Evolutionary conservation across 2,329 filamentous ascomycete genomes (phyloP).

Genomic region (Scedosporium minutisporum): DNA sequence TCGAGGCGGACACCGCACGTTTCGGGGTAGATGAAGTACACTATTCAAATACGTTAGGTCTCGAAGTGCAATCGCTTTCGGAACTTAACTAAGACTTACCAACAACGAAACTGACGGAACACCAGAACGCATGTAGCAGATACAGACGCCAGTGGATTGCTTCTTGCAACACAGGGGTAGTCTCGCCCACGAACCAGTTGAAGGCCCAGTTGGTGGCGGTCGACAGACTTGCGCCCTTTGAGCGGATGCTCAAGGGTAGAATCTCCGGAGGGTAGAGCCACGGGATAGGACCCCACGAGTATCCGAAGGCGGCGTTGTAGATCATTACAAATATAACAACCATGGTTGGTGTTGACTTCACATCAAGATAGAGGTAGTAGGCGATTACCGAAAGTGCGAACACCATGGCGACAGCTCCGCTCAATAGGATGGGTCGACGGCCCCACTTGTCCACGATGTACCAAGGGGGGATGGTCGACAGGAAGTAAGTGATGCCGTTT

Average conservation of each 20-base stretch:
- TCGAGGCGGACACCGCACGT: conserved; percentile 91
- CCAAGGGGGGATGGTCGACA: conserved; percentile 92
- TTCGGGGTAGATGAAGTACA: conserved; percentile 96
- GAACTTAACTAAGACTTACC: too few relatives aligned
- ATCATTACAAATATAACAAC: conserved; percentile 96
- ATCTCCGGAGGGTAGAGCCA: conserved; percentile 99
- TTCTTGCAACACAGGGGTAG: conserved; percentile 89
- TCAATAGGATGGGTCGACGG: conserved; percentile 78
- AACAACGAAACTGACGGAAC: conserved; percentile 86
- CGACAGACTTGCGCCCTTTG: conserved; percentile 91
- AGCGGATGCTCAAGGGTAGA: conserved; percentile 87
- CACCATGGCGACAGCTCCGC: conserved; percentile 81
- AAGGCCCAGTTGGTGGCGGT: conserved; percentile 97
- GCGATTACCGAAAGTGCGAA: conserved; percentile 82
- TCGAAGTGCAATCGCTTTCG: too few relatives aligned
- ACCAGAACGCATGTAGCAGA: conserved; percentile 93
- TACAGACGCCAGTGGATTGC: conserved; percentile 91
- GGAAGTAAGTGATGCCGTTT: conserved; percentile 80
- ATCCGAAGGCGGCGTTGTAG: conserved; percentile 95
- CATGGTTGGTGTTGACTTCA: conserved; percentile 65
- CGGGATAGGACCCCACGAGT: conserved; percentile 90
- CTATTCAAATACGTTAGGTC: conserved; percentile 33
- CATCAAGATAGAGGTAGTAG: conserved; percentile 88
- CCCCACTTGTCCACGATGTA: conserved; percentile 93
- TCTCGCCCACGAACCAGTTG: conserved; percentile 92